Base-by-base conservation (phyloP, 768 basidiomycete genomes). In the Xerocomellus dryophilus region DNA sequence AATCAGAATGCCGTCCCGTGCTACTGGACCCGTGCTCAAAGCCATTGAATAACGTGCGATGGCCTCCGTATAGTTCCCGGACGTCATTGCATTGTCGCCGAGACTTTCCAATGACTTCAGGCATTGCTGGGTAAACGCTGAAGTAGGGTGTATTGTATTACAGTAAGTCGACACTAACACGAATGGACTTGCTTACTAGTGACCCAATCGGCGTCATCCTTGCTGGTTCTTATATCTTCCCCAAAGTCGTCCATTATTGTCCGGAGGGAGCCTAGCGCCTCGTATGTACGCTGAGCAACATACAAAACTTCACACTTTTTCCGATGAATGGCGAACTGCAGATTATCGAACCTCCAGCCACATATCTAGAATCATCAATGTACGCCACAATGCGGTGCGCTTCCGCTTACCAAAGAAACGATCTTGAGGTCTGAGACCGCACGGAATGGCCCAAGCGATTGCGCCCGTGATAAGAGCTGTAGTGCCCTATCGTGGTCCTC, bases 341-440 rank as follows among this genome's bases (percentile, higher is more conserved):
- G 17, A n/a, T 57, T 42, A 21, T 57, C 56, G 15, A 57, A 57
- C 27, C 34, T 57, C 54, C 56, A 57, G 1, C 56, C 56, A 7
- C 54, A 57, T 41, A 57, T 45, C 56, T 57, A 15, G 23, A 34
- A 20, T 12, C 23, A 31, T 57, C 25, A 50, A 11, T 5, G 17
- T 17, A 17, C 5, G 31, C 7, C 1, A 6, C 2, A 44, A 38
- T 9, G 5, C 38, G 20, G 20, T 39, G 27, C 3, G 10, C 23
- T 15, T 15, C 8, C 1, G 8, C 42, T 49, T n/a, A 57, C 56
- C 32, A 56, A 35, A 23, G 47, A 49, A 29, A 57, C 31, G 0
- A 29, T 25, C 7, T 35, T 29, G 20, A 56, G 27, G 10, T 56
- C 54, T 15, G 39, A 25, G 14, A 23, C 29, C 9, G 7, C 38